Base-by-base conservation (phyloP, 2,329 filamentous ascomycete species). In the Epichloe coenophiala region DNA sequence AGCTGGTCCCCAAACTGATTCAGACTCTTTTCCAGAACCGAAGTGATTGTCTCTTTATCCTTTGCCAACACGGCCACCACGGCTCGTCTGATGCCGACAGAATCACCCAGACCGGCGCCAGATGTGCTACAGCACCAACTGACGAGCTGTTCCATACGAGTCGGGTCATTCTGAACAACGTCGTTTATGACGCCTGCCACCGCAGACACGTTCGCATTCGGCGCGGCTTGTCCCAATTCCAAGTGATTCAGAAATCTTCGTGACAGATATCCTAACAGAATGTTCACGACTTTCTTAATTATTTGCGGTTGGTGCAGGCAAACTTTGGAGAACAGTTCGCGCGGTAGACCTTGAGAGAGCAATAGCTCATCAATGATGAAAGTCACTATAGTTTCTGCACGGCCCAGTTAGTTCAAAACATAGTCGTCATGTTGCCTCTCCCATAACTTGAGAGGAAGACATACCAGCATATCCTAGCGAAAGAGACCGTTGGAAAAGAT, bases 1-100 rank as follows among this genome's bases (percentile, higher is more conserved):
- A 97, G 71, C 47, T 85, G 80, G 59, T 96, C 90, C 1, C 88
- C 87, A 64, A 97, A 95, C 46, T 84, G 78, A 39, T 71, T 72
- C 46, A 95, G 69, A 46, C 75, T 78, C 60, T 81, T 87, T 59
- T 89, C 80, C 51, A 91, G 63, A 37, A 86, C 69, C 0, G 63
- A 69, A 5, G 73, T 68, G 2, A 88, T 67, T 19, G 67, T 67
- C 1, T 73, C 72, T 53, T 68, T 75, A 45, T 75, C 71, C 39
- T 74, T 65, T 11, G 74, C 71, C 19, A 87, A 62, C 8, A 74
- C 74, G 27, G 77, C 76, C 40, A 88, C 55, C 9, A 81, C 74
- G 17, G 84, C 83, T 54, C 86, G 77, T 38, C 85, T 77, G 47
- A 88, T 79, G 5, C 75, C 77, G n/a, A 81, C 67, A 0, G 75